Evolutionary conservation across 1,284 basidiomycete species (phyloP).

Genomic region (Papiliotrema fonsecae): DNA sequence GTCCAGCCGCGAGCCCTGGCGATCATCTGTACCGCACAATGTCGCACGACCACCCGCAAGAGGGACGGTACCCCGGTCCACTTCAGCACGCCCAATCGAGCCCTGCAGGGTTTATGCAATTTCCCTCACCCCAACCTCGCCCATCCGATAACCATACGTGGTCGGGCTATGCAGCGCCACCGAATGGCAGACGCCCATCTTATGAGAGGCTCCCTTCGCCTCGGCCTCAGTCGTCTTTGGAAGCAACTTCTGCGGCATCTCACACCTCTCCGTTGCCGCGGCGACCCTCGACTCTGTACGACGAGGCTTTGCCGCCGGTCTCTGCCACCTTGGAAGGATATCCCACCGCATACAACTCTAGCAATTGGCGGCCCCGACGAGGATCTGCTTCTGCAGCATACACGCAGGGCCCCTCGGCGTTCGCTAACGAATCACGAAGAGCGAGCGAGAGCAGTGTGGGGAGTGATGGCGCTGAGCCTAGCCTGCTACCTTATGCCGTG

Average conservation of each 20-base stretch:
- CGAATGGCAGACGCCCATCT: background rate
- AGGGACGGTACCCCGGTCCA: conserved; percentile 32
- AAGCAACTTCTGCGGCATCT: conserved; percentile 25
- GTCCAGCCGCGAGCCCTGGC: conserved; percentile 17
- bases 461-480: conserved; percentile 11
- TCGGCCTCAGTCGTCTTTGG: conserved; percentile 11
- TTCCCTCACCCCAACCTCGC: conserved; percentile 31
- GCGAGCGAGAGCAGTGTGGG: conserved; percentile 16
- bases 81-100: conserved; percentile 8
- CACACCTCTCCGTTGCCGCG: conserved; percentile 27
- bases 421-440: conserved; percentile 13
- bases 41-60: conserved; percentile 21
- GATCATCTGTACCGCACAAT: conserved; percentile 14
- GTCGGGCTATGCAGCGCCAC: background rate
- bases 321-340: conserved; percentile 9
- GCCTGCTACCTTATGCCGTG: conserved; percentile 18
- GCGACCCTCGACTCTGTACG: conserved; percentile 29
- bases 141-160: background rate
- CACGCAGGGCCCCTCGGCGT: conserved; percentile 4
- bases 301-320: conserved; percentile 15
- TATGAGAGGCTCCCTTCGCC: conserved; percentile 8
- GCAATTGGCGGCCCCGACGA: conserved; percentile 20
- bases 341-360: conserved; percentile 6
- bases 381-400: conserved; percentile 22
- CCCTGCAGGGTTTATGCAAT: conserved; percentile 17